Evolutionary conservation across 495 filamentous ascomycete species (phyloP).

Genomic region (Ascobolus immersus): DNA sequence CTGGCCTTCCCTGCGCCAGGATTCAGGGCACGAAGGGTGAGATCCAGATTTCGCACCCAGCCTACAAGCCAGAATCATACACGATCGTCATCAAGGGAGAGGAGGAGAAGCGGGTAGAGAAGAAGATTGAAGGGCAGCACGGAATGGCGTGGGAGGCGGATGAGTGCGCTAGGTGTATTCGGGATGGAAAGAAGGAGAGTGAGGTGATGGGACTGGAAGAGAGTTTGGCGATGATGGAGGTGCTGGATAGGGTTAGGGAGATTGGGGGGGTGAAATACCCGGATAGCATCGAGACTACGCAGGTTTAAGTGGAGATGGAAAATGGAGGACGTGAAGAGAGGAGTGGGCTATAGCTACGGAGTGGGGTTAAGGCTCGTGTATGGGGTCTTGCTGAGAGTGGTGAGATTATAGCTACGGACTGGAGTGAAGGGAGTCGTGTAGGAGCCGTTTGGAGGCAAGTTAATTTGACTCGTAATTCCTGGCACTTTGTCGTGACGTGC

Average conservation of each 20-base stretch:
- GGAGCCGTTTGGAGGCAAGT: no score
- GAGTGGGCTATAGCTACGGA: no score
- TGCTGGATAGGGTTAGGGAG: slow-evolving; percentile 69
- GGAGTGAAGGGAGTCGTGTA: no score
- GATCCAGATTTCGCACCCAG: slow-evolving; percentile 53
- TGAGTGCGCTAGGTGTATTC: slow-evolving; percentile 57
- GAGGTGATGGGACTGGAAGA: slow-evolving; percentile 48
- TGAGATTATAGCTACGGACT: no score
- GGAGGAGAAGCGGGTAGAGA: slow-evolving; percentile 19
- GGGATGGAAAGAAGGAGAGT: slow-evolving; percentile 63
- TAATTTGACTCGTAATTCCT: no score
- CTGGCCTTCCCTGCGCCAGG: slow-evolving; percentile 40
- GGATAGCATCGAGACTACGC: slow-evolving; percentile 50
- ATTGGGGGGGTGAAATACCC: slow-evolving; percentile 60
- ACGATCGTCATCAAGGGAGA: slow-evolving; percentile 28
- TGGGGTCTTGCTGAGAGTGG: no score
- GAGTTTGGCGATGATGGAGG: slow-evolving; percentile 76
- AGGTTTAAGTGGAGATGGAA: no score
- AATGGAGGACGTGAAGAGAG: no score
- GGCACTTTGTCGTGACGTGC: no score
- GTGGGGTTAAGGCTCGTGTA: no score
- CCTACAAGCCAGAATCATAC: slow-evolving; percentile 44
- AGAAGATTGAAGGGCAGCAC: slow-evolving; percentile 38
- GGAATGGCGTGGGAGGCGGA: slow-evolving; percentile 95
- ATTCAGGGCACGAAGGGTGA: slow-evolving; percentile 74